Evolutionary conservation across 2,329 filamentous ascomycete genomes (phyloP).

Genomic region (Sporothrix brasiliensis): DNA sequence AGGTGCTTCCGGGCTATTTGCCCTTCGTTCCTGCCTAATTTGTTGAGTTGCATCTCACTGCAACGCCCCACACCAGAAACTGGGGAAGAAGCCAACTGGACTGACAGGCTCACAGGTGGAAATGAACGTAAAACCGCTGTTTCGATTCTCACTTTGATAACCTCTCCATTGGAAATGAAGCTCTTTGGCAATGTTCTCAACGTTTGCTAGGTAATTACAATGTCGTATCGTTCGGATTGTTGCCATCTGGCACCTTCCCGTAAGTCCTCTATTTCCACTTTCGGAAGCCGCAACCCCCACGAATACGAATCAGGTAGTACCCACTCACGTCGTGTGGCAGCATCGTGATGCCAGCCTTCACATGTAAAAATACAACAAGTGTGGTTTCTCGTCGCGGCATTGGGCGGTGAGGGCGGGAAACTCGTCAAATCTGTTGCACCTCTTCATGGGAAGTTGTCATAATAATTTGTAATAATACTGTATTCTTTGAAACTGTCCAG

Average conservation of each 20-base stretch:
- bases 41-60: not conserved
- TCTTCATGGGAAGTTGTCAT: not conserved
- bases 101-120: not conserved
- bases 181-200: not conserved
- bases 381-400: not conserved
- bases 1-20: not conserved
- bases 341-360: conserved; percentile 13
- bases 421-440: not conserved
- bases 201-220: not conserved
- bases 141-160: not conserved
- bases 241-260: not conserved
- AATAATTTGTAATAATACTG: not conserved
- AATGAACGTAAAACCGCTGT: not conserved
- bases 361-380: not conserved
- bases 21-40: not conserved
- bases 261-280: not conserved
- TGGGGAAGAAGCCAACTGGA: not conserved
- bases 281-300: conserved; percentile 19
- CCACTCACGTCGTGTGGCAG: conserved; percentile 1
- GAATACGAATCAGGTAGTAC: not conserved
- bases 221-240: too few species aligned
- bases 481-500: not conserved
- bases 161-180: too few species aligned
- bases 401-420: conserved; percentile 18
- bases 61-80: not conserved